Conservation (phyloP, 441 rosid genomes). For the Brassica balearica region DNA sequence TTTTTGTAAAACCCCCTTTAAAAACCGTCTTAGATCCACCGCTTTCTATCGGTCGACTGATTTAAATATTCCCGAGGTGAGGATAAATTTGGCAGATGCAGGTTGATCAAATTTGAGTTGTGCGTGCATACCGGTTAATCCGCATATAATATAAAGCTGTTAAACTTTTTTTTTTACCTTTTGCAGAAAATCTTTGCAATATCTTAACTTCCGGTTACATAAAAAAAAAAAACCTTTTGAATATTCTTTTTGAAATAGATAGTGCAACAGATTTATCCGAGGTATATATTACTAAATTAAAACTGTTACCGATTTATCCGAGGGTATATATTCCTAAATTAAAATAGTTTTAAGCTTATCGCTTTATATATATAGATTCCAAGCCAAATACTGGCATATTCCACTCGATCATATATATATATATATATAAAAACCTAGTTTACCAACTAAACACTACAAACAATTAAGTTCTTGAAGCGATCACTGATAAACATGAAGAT, state of each 20-base stretch:
- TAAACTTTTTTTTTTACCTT: neutral
- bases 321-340: neutral
- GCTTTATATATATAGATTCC: neutral
- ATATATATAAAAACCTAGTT: neutral
- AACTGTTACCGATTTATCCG: neutral
- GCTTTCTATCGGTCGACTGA: neutral
- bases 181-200: slow-evolving; percentile 1
- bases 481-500: slow-evolving; percentile 10
- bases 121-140: neutral
- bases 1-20: too few species aligned
- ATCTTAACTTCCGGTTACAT: neutral
- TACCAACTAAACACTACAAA: neutral
- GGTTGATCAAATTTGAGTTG: neutral
- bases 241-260: neutral
- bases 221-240: neutral
- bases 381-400: slow-evolving; percentile 1
- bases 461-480: neutral
- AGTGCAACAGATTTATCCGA: neutral
- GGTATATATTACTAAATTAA: neutral
- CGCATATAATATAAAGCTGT: neutral
- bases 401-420: neutral
- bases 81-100: neutral
- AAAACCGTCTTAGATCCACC: neutral
- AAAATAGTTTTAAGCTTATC: neutral
- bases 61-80: neutral